phyloP scores from a whole-genome alignment of 306 rosid genomes.

The Rosa multiflora region DNA sequence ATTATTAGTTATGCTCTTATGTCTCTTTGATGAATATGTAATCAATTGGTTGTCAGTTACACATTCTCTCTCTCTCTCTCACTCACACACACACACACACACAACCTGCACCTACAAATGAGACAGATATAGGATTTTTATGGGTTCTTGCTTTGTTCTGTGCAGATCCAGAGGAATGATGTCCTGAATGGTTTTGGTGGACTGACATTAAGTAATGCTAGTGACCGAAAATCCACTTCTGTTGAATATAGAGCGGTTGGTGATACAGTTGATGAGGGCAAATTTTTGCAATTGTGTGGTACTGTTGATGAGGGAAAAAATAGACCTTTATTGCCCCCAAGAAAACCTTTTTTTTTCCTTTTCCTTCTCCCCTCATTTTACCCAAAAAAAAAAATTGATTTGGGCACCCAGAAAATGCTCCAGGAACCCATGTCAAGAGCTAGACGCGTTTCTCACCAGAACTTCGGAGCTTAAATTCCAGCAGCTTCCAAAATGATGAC shows the following conservation, averaged over 20 bases:
- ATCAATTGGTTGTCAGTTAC: background rate
- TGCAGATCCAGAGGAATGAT: conserved; percentile 55
- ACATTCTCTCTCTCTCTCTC: background rate
- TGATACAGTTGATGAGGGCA: conserved; percentile 64
- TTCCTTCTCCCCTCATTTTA: too few relatives aligned
- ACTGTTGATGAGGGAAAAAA: conserved; percentile 68
- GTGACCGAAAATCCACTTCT: conserved; percentile 44
- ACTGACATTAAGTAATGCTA: conserved; percentile 37
- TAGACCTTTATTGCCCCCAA: too few relatives aligned
- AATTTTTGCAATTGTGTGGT: conserved; percentile 60
- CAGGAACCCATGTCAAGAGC: too few relatives aligned
- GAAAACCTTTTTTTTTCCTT: too few relatives aligned
- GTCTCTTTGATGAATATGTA: background rate
- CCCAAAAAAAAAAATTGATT: too few relatives aligned
- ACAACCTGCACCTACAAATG: background rate
- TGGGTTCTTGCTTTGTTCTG: conserved; percentile 24
- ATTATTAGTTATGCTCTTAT: background rate
- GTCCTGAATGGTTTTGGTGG: conserved; percentile 48
- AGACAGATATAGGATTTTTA: conserved; percentile 4
- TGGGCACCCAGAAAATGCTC: too few relatives aligned
- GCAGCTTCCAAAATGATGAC: too few relatives aligned
- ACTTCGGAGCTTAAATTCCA: too few relatives aligned
- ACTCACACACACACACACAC: background rate
- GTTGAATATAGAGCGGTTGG: conserved; percentile 41
- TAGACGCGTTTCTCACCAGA: too few relatives aligned